Conservation (phyloP, 768 basidiomycete genomes). For the Rhodosporidiobolus sp. region DNA sequence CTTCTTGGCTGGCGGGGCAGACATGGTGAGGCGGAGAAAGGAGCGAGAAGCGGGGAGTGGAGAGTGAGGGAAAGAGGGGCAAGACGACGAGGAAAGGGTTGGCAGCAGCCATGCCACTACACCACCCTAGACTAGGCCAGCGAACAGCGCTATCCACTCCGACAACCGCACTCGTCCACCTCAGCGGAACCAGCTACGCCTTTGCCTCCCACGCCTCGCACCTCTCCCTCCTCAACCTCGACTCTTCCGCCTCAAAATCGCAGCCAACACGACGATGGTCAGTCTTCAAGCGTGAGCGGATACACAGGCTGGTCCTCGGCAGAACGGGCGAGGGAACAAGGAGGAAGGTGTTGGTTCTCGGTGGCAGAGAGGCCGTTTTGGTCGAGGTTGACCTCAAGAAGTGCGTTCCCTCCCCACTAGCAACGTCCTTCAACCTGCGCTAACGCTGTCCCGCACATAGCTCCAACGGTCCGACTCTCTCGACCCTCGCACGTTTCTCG, state of each 20-base stretch:
- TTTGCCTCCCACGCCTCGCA: neutral
- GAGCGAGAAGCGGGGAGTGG: neutral
- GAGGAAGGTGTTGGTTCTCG: neutral
- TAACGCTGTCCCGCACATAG: no score
- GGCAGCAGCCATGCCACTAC: neutral
- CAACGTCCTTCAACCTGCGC: no score
- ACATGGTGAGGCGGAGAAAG: neutral
- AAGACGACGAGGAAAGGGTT: neutral
- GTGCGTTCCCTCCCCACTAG: neutral
- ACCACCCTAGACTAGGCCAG: no score
- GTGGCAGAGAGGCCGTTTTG: conserved; percentile 26
- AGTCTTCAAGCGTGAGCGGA: conserved; percentile 21
- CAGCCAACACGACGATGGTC: neutral
- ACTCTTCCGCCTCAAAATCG: neutral
- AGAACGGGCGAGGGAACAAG: fast-evolving
- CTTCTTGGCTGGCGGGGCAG: neutral
- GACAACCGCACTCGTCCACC: neutral
- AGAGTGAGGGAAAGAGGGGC: no score
- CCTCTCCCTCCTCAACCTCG: neutral
- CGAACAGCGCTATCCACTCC: neutral
- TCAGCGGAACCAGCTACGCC: neutral
- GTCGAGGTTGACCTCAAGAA: neutral
- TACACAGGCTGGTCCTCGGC: conserved; percentile 4
- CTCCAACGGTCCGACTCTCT: neutral
- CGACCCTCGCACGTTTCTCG: neutral